Percentiles rank a stretch among this genome's conserved stretches.
These are phyloP conservation scores for Acer yangbiense DNA, from an alignment of 345 rosid species.

Conservation along the genomic window DNA sequence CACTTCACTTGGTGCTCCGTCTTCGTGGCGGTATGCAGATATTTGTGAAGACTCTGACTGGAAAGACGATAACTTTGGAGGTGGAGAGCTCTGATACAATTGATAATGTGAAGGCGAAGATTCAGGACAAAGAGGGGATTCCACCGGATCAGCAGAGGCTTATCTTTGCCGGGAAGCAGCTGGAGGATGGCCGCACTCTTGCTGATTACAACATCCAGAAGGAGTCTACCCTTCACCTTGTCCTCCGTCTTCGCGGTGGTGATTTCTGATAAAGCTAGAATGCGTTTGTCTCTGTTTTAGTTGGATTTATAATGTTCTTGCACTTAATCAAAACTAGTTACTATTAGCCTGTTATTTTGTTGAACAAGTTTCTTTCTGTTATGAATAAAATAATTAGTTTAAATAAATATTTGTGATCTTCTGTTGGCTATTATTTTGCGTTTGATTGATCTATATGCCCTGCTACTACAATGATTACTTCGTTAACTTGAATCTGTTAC, in stretches of 20 bases:
- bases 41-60: no score
- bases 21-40: constrained; percentile 7
- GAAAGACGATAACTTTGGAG: no score
- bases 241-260: constrained; percentile 28
- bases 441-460: not conserved
- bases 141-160: constrained; percentile 28
- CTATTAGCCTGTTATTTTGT: not conserved
- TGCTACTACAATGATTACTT: not conserved
- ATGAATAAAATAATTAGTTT: not conserved
- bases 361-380: not conserved
- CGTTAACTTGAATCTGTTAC: not conserved
- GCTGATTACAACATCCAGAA: constrained; percentile 31
- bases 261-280: not conserved
- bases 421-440: not conserved
- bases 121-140: constrained; percentile 20
- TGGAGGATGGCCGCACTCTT: constrained; percentile 25
- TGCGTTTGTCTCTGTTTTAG: not conserved
- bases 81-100: no score
- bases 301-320: not conserved
- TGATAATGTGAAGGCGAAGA: no score
- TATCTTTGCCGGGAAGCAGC: constrained; percentile 30
- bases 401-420: not conserved
- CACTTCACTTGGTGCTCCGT: constrained; percentile 26
- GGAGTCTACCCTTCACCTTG: constrained; percentile 28
- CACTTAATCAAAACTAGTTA: not conserved